Evolutionary conservation across 305 asterid genomes (phyloP).

Genomic region (Vinca major): DNA sequence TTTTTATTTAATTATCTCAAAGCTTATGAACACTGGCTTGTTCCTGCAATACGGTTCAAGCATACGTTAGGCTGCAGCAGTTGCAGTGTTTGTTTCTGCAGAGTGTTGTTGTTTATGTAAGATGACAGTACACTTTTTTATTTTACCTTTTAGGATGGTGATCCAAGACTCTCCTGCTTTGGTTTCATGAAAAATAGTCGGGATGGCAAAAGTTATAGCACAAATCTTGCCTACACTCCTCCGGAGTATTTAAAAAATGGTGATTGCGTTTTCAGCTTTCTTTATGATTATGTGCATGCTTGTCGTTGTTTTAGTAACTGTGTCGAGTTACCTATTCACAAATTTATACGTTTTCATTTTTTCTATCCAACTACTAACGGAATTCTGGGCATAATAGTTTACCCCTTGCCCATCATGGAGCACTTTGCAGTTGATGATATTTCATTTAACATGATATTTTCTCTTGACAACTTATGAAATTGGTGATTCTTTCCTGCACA

Average conservation of each 20-base stretch:
- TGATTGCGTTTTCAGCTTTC: slow-evolving; percentile 13
- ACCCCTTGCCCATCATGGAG: not conserved
- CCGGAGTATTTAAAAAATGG: slow-evolving; percentile 91
- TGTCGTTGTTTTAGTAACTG: not conserved
- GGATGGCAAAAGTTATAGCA: slow-evolving; percentile 94
- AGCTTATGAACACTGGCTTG: not conserved
- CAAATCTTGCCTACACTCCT: slow-evolving; percentile 93
- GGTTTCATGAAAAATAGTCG: slow-evolving; percentile 95
- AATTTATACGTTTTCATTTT: not conserved
- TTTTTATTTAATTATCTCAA: not conserved
- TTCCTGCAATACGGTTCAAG: not conserved
- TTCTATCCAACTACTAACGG: not conserved
- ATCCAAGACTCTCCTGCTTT: slow-evolving; percentile 90
- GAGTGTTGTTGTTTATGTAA: slow-evolving; percentile 9
- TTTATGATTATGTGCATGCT: not conserved
- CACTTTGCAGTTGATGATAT: not conserved
- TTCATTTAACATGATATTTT: not conserved
- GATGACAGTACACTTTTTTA: slow-evolving; percentile 14
- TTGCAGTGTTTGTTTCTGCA: slow-evolving; percentile 1
- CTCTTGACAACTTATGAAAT: not conserved
- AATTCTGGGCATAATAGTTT: not conserved
- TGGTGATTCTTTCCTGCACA: not conserved
- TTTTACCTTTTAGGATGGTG: slow-evolving; percentile 44
- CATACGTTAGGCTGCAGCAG: not conserved
- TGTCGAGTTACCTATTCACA: not conserved